Conservation (phyloP, 169 alveolate species). For the Ichthyophthirius multifiliis region DNA sequence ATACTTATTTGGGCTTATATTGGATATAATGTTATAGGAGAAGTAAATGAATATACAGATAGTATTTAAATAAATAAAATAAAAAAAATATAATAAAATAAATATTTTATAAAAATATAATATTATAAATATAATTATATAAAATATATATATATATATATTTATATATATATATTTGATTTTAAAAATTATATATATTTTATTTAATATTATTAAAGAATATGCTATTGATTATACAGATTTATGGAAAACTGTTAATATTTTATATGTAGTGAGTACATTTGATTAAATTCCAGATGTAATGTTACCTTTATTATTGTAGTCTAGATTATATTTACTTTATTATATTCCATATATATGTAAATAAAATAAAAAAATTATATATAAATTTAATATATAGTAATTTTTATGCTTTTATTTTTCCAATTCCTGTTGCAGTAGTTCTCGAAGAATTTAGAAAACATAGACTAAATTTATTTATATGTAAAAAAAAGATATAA, state of each 20-base stretch:
- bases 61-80: background rate
- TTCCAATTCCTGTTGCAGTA: conserved; percentile 34
- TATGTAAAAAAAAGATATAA: background rate
- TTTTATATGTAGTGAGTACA: conserved; percentile 23
- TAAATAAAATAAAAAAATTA: background rate
- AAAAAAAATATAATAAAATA: too few species aligned
- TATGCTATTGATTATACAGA: conserved; percentile 16
- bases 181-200: background rate
- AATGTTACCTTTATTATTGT: conserved; percentile 5
- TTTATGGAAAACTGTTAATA: conserved; percentile 7
- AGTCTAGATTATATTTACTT: background rate
- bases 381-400: background rate
- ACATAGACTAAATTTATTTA: conserved; percentile 5
- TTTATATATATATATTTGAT: background rate
- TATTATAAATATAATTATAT: too few species aligned
- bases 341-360: conserved; percentile 16
- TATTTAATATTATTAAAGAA: background rate
- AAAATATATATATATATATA: background rate
- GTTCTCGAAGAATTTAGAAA: conserved; percentile 39
- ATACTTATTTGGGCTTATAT: conserved; percentile 22
- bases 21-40: conserved; percentile 33
- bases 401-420: conserved; percentile 27
- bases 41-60: background rate
- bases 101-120: too few species aligned
- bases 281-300: conserved; percentile 31